A percentile compares a stretch with the other conserved stretches of the same genome.
Evolutionary conservation across 2,329 filamentous ascomycete genomes (phyloP).

Genomic region (Pseudohalonectria lignicola): DNA sequence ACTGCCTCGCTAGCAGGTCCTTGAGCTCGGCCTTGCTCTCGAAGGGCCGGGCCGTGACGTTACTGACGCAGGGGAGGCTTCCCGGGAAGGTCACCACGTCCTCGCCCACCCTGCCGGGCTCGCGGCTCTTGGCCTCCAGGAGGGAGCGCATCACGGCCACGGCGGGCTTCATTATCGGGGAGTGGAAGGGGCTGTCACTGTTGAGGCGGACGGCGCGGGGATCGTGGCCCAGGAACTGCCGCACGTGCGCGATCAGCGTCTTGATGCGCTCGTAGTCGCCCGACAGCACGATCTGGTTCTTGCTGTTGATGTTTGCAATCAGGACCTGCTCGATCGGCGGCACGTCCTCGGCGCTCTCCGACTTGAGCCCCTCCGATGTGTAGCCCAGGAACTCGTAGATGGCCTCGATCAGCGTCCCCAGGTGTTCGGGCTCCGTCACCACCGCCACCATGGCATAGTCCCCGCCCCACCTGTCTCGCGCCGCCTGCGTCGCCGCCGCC

Average conservation of each 20-base stretch:
- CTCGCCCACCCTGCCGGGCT: slow-evolving; percentile 38
- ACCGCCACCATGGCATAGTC: slow-evolving; percentile 93
- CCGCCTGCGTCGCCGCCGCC: slow-evolving; percentile 61
- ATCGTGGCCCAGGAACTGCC: slow-evolving; percentile 86
- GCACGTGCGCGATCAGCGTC: slow-evolving; percentile 69
- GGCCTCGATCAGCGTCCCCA: slow-evolving; percentile 56
- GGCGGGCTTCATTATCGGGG: slow-evolving; percentile 81
- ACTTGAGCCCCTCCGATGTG: slow-evolving; percentile 51
- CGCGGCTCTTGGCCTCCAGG: slow-evolving; percentile 47
- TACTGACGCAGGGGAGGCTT: slow-evolving; percentile 68
- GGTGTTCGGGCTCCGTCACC: slow-evolving; percentile 73
- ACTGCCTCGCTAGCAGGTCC: slow-evolving; percentile 75
- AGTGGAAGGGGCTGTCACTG: slow-evolving; percentile 84
- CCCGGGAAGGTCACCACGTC: slow-evolving; percentile 69
- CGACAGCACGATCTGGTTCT: slow-evolving; percentile 91
- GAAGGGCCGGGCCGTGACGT: slow-evolving; percentile 75
- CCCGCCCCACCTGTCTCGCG: slow-evolving; percentile 56
- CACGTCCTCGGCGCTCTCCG: slow-evolving; percentile 54
- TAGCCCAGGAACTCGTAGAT: slow-evolving; percentile 73
- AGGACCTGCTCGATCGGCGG: slow-evolving; percentile 77
- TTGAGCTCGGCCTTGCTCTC: slow-evolving; percentile 61
- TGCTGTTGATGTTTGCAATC: slow-evolving; percentile 90
- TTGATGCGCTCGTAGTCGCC: slow-evolving; percentile 77
- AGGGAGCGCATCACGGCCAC: slow-evolving; percentile 61
- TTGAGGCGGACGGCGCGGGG: slow-evolving; percentile 79